Conservation (phyloP, 495 filamentous ascomycete species). For the Aspergillus saccharolyticus region DNA sequence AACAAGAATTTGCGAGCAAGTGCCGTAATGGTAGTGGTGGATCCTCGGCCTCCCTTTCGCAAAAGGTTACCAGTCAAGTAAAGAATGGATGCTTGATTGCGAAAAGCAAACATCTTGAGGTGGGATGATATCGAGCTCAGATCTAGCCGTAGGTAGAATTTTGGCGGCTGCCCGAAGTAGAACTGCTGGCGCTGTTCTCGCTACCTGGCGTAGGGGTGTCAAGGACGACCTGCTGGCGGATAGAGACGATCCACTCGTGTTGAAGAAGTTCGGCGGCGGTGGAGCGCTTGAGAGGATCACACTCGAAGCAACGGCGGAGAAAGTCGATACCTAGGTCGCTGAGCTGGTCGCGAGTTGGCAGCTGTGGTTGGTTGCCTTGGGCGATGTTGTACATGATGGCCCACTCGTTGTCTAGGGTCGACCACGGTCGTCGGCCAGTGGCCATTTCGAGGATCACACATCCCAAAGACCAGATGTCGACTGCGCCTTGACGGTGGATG, state of each 20-base stretch:
- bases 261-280: constrained; percentile 87
- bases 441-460: constrained; percentile 98
- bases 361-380: constrained; percentile 83
- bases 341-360: constrained; percentile 79
- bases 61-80: background rate
- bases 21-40: background rate
- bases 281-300: constrained; percentile 72
- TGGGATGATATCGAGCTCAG: constrained; percentile 10
- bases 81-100: background rate
- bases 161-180: constrained; percentile 29
- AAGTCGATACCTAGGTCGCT: constrained; percentile 83
- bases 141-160: constrained; percentile 27
- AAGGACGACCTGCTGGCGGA: constrained; percentile 55
- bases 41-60: too few species aligned
- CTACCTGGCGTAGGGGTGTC: constrained; percentile 47
- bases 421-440: constrained; percentile 91
- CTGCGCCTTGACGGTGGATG: constrained; percentile 69
- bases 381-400: constrained; percentile 99
- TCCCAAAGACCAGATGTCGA: constrained; percentile 95
- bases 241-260: constrained; percentile 87
- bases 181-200: constrained; percentile 31
- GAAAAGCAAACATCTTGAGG: background rate
- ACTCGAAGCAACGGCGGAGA: constrained; percentile 77
- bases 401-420: constrained; percentile 98
- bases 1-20: too few species aligned